These are phyloP conservation scores for Verbena officinalis DNA, from an alignment of 257 asterid genomes.

Conservation along the genomic window DNA sequence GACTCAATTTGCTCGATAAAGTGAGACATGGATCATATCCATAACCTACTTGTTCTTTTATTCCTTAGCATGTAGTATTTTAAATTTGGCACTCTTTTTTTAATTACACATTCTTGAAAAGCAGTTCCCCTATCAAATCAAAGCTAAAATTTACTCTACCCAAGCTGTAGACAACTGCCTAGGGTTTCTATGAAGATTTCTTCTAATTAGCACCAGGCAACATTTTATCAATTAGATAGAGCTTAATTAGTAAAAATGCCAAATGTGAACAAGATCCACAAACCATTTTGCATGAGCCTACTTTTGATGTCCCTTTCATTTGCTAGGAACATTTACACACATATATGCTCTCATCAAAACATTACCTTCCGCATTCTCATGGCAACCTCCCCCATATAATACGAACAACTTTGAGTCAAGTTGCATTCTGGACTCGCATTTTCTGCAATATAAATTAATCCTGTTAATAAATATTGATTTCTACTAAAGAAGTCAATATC, in stretches of 20 bases:
- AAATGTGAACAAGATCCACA: constrained; percentile 10
- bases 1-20: constrained; percentile 3
- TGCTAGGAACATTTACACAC: not conserved
- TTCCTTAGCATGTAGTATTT: too few species aligned
- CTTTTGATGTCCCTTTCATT: not conserved
- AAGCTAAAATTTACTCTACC: constrained; percentile 3
- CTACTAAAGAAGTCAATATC: constrained; percentile 14
- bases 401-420: constrained; percentile 71
- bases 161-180: constrained; percentile 1
- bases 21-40: not conserved
- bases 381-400: constrained; percentile 89
- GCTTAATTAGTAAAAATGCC: constrained; percentile 2
- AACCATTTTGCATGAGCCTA: not conserved
- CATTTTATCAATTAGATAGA: constrained; percentile 3
- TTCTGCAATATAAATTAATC: constrained; percentile 50
- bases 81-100: too few species aligned
- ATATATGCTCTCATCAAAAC: constrained; percentile 12
- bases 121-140: not conserved
- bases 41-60: not conserved
- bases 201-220: constrained; percentile 12
- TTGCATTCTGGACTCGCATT: constrained; percentile 88
- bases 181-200: constrained; percentile 2
- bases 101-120: not conserved
- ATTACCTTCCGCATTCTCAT: constrained; percentile 87
- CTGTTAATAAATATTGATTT: constrained; percentile 13